Conservation (phyloP, 1,284 basidiomycete species). For the Marasmius sp. region DNA sequence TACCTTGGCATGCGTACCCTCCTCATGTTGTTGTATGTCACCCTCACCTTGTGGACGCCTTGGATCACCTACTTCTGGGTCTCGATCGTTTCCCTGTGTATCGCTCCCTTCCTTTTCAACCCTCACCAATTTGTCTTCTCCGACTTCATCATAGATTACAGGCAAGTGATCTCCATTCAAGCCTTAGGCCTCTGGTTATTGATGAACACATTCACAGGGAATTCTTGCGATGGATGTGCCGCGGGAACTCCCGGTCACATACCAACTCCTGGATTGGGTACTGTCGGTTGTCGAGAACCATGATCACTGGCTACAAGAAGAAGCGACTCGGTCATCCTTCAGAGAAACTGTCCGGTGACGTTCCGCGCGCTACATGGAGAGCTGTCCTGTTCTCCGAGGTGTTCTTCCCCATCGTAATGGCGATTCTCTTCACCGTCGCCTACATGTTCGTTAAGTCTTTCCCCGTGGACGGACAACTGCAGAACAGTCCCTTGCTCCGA, state of each 20-base stretch:
- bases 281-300: conserved; percentile 90
- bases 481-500: conserved; percentile 81
- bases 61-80: conserved; percentile 97
- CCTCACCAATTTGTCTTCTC: conserved; percentile 95
- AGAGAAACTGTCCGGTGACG: conserved; percentile 90
- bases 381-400: conserved; percentile 88
- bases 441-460: conserved; percentile 92
- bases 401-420: conserved; percentile 82
- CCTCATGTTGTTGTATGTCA: conserved; percentile 88
- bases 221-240: conserved; percentile 96
- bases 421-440: conserved; percentile 81
- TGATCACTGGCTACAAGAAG: conserved; percentile 98
- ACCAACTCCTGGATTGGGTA: conserved; percentile 98
- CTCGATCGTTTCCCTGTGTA: conserved; percentile 82
- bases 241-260: conserved; percentile 95
- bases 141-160: conserved; percentile 95
- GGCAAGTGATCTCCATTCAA: conserved; percentile 43
- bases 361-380: conserved; percentile 88
- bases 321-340: conserved; percentile 93
- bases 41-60: conserved; percentile 84
- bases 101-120: conserved; percentile 95
- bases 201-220: conserved; percentile 51
- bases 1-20: conserved; percentile 93
- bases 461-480: conserved; percentile 68
- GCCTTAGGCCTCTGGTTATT: neutral